Base-by-base conservation (phyloP, 1,284 basidiomycete genomes). In the Rhodotorula glutinis region DNA sequence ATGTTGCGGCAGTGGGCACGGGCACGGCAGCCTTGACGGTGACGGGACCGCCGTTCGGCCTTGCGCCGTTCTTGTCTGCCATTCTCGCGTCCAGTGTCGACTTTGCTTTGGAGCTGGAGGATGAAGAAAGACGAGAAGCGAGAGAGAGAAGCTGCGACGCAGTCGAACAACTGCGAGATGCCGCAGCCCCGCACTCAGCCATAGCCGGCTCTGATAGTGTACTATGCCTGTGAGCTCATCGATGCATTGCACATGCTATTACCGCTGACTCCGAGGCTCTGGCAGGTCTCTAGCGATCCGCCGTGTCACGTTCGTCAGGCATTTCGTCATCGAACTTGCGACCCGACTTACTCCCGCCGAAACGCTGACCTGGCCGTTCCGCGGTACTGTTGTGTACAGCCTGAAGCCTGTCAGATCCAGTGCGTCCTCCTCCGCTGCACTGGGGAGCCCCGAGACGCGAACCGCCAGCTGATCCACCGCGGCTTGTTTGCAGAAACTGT, bases 331-430 rank as follows among this genome's bases (percentile, higher is more conserved):
- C 49, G 21, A 38, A 44, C 43, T 44, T 44, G 21, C 14, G 43
- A 16, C 17, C 43, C 43, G 5, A 9, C 21, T 19, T 44, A 16
- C 43, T 16, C 8, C 21, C 43, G 5, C 8, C 33, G 33, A 11
- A 38, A n/a, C n/a, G 17, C 43, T 44, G 43, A 43, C 10, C n/a
- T 16, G 8, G 2, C 10, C 0, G n/a, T 19, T 10, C 38, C n/a
- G n/a, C n/a, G n/a, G n/a, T n/a, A n/a, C n/a, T n/a, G n/a, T n/a
- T 14, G 2, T 2, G 25, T n/a, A 1, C 58, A 70, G 71, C 43
- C 69, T 1, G 69, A 71, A 57, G 71, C 69, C 0, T 73, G 71
- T 60, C 55, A 67, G n/a, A 72, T 72, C 21, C 71, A 72, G 70
- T 66, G 21, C 58, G 62, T 49, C 54, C 30, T 33, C n/a, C 46